A percentile compares a stretch with the other conserved stretches of the same genome.
Conservation (phyloP, 192 early-diverging fungal genomes). For the Coemansia sp. region DNA sequence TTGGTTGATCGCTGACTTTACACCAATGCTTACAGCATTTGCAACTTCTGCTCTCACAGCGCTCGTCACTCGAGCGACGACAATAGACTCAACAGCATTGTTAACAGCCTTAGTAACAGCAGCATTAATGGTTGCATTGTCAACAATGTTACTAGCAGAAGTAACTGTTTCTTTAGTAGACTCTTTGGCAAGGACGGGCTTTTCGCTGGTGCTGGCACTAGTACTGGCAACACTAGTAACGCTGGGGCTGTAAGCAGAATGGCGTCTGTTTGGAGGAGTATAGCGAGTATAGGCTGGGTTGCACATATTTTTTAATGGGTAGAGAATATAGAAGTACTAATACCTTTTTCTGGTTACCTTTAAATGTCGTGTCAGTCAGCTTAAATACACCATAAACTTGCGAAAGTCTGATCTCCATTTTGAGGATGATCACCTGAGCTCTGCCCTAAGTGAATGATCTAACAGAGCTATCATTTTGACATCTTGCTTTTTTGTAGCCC, state of each 20-base stretch:
- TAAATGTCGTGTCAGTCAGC: neutral
- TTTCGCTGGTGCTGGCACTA: too few relatives aligned
- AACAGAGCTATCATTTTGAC: neutral
- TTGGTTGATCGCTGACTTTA: neutral
- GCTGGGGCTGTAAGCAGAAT: too few relatives aligned
- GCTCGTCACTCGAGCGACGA: neutral
- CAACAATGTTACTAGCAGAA: too few relatives aligned
- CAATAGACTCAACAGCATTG: neutral
- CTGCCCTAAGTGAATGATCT: neutral
- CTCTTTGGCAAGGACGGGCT: too few relatives aligned
- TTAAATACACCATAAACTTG: neutral
- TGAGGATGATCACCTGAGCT: constrained; percentile 1
- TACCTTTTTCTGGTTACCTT: neutral
- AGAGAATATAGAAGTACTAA: neutral
- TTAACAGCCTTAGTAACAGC: neutral
- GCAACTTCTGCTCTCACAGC: constrained; percentile 4
- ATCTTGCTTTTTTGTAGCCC: neutral
- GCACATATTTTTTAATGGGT: neutral
- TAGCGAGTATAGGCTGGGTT: neutral
- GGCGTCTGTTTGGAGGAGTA: too few relatives aligned
- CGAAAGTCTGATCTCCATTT: neutral
- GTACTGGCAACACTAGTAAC: too few relatives aligned
- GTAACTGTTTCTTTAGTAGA: too few relatives aligned
- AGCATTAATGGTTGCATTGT: neutral
- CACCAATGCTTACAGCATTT: neutral